Base-by-base conservation (phyloP, 176 grass and related monocot genomes). In the Cymbopogon citratus region DNA sequence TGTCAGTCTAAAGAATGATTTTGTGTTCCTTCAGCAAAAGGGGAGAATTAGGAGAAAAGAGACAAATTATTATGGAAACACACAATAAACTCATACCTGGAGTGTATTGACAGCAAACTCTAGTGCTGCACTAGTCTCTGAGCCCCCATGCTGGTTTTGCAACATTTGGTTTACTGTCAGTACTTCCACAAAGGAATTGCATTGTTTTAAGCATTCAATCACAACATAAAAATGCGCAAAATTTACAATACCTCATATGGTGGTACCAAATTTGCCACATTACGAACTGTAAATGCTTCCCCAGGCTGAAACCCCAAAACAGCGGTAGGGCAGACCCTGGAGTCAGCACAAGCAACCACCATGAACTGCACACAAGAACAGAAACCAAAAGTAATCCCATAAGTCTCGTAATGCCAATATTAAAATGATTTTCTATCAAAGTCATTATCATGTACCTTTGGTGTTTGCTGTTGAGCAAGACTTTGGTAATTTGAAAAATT, bases 251-350 rank as follows among this genome's bases (percentile, higher is more conserved):
- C 96, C 91, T 93, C 46, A 23, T 84, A 93, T 46, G 91, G 92
- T 80, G 96, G 95, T 76, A 98, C 87, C 66, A 98, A 87, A 86
- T 98, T 98, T 84, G 95, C 92, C 38, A 98, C 78, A 75, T 95
- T 98, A 77, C 95, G 90, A n/a, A 98, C 85, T 28, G 92, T 93
- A 79, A 98, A 93, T 71, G 95, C 88, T 85, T 98, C 95, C 62
- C 95, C 95, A 77, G 92, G 88, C 77, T 95, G 90, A 89, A 98
- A 87, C 18, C 92, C 95, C 81, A 98, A 88, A 88, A 98, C 76
- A 66, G 78, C 76, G 3, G 86, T 81, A 64, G 92, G 90, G 62
- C 95, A 98, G 74, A 98, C 95, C 80, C 95, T 2, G 16, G 31
- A 95, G 77, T 99, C 92, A 13, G 86, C 81, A 90, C 96, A 99